Percentiles rank a stretch among this genome's conserved stretches.
These are phyloP conservation scores for Aegilops bicornis DNA, from an alignment of 176 grass and related monocot genomes.

Conservation along the genomic window DNA sequence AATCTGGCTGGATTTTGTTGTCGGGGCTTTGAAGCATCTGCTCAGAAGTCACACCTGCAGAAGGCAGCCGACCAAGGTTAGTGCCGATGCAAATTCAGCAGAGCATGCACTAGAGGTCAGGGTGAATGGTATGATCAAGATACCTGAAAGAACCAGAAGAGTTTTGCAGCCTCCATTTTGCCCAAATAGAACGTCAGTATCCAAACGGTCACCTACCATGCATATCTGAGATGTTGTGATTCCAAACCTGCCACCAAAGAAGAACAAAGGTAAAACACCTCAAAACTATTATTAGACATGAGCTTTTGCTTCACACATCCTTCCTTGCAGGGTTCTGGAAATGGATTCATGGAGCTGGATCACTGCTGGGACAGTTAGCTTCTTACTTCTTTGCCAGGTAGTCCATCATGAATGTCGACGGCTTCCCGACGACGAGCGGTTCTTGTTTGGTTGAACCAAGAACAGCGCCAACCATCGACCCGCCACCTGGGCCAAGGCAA, in stretches of 20 bases:
- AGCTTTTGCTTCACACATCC: neutral
- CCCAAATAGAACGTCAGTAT: constrained; percentile 93
- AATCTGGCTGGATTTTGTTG: constrained; percentile 91
- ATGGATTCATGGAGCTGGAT: neutral
- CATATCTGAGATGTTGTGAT: constrained; percentile 98
- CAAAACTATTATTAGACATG: neutral
- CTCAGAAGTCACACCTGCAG: constrained; percentile 82
- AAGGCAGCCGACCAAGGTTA: constrained; percentile 4
- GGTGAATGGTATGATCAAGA: constrained; percentile 24
- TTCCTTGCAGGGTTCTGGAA: constrained; percentile 1
- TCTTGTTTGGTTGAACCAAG: constrained; percentile 84
- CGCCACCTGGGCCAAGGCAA: constrained; percentile 60
- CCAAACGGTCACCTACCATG: constrained; percentile 97
- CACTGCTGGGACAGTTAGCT: neutral
- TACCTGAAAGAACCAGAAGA: constrained; percentile 96
- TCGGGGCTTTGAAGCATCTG: constrained; percentile 81
- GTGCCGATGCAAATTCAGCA: constrained; percentile 12
- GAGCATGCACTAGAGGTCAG: neutral
- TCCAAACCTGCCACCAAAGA: constrained; percentile 54
- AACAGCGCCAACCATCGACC: constrained; percentile 90
- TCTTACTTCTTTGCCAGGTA: constrained; percentile 95
- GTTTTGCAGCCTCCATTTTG: constrained; percentile 99
- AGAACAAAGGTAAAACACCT: constrained; percentile 22
- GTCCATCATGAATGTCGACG: constrained; percentile 99
- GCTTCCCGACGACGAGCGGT: constrained; percentile 88